Evolutionary conservation across 768 basidiomycete genomes (phyloP), one percentile per base, ranked within the genome.

Genomic region (Austroboletus eburneus): DNA sequence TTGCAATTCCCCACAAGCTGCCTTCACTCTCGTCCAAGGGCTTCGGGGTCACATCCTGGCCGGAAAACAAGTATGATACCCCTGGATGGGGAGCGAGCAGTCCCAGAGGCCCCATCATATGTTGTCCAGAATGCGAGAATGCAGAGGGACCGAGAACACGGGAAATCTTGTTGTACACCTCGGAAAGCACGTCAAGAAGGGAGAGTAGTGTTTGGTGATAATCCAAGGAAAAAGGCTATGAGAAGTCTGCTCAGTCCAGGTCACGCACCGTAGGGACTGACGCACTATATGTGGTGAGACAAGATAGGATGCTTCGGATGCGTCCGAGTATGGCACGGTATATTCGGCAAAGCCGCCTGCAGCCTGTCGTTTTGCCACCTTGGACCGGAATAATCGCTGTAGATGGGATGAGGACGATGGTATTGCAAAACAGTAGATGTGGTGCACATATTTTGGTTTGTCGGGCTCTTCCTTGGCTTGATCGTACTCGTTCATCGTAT

Each of bases 121-220:
- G 83, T 42, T 85, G 76, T 45, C 81, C 81, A 16, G 80, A 69
- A 52, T 79, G 76, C 6, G 83, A 74, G 58, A 90, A 84, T 0
- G 85, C 83, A 1, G 88, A 89, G 4, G 90, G 85, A 1, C 90
- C 90, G 20, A 95, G 81, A 42, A 91, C 79, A 58, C 82, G 82
- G 9, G 79, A 78, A 33, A 95, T 85, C 66, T 90, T 91, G 67
- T 87, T 83, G 71, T 94, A 95, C 24, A 90, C 81, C 59, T 92
- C 90, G 16, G 88, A 87, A 33, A 94, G 77, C 39, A 94, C 86
- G 61, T 94, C 92, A 43, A 92, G 81, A 22, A 92, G 80, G 27
- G 91, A 90, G 43, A 91, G 79, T 29, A 93, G 78, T 9, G 87
- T 88, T 67, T 94, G 87, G 54, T 89, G 85, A 61, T 95, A 94